These are phyloP conservation scores for Penicillium nordicum DNA, from an alignment of 2,329 filamentous ascomycete genomes.

Conservation along the genomic window DNA sequence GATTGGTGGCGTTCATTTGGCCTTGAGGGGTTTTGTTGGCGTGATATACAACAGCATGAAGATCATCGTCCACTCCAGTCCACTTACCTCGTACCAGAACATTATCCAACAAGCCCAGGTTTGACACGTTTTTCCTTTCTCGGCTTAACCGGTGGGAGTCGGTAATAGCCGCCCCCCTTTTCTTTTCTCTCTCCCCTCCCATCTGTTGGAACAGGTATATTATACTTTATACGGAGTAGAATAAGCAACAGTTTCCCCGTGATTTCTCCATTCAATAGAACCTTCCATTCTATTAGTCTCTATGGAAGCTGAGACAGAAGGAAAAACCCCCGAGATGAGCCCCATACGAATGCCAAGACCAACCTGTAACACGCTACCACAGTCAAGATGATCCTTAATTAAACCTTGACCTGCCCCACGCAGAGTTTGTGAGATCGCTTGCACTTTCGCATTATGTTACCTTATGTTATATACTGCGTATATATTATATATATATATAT, in stretches of 20 bases:
- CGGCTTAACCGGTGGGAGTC: background rate
- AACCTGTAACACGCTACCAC: slow-evolving; percentile 31
- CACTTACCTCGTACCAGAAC: background rate
- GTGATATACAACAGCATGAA: slow-evolving; percentile 9
- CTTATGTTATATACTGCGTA: background rate
- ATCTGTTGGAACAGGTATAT: background rate
- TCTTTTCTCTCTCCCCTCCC: background rate
- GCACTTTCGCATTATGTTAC: background rate
- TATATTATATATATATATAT: background rate
- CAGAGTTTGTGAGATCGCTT: slow-evolving; percentile 15
- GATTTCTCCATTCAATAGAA: slow-evolving; percentile 3
- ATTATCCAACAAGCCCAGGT: slow-evolving; percentile 4
- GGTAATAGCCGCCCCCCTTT: slow-evolving; percentile 7
- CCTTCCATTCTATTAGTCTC: background rate
- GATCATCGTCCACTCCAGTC: slow-evolving; percentile 11
- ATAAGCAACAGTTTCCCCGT: slow-evolving; percentile 4
- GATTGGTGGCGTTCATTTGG: slow-evolving; percentile 10
- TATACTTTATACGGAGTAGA: background rate
- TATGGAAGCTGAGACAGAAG: slow-evolving; percentile 7
- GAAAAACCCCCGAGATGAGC: slow-evolving; percentile 19
- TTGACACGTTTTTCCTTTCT: slow-evolving; percentile 12
- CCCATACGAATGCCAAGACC: slow-evolving; percentile 24
- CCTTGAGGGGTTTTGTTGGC: slow-evolving; percentile 7
- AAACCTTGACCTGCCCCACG: slow-evolving; percentile 34
- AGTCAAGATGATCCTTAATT: slow-evolving; percentile 38